These are phyloP conservation scores for Pseudocercospora musae DNA, from an alignment of 2,329 filamentous ascomycete species.

Conservation along the genomic window DNA sequence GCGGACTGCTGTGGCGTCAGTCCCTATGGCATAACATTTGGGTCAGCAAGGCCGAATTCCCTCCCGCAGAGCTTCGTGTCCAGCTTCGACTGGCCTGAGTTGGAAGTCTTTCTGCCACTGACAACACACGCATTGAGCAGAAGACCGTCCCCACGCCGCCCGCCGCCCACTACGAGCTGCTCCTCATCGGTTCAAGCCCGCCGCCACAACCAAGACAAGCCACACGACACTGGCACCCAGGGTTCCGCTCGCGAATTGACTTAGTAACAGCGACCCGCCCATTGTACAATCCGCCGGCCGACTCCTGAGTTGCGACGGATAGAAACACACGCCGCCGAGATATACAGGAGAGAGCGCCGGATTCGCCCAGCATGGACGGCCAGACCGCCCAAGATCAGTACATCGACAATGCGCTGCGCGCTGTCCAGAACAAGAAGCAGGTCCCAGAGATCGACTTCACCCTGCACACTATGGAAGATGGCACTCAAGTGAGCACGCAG, in stretches of 20 bases:
- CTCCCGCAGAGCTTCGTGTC: neutral
- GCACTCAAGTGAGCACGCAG: slow-evolving; percentile 86
- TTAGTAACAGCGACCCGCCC: slow-evolving; percentile 3
- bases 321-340: neutral
- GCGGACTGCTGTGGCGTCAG: neutral
- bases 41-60: neutral
- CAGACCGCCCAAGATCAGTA: slow-evolving; percentile 40
- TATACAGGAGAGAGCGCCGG: neutral
- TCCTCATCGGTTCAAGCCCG: neutral
- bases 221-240: neutral
- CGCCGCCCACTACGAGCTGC: neutral
- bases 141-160: neutral
- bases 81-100: neutral
- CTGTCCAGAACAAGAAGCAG: slow-evolving; percentile 91
- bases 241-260: neutral
- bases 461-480: slow-evolving; percentile 97
- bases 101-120: neutral
- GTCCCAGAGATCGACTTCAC: slow-evolving; percentile 98
- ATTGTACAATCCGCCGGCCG: slow-evolving; percentile 6
- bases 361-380: slow-evolving; percentile 32
- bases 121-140: neutral
- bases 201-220: neutral
- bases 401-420: slow-evolving; percentile 85
- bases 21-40: neutral
- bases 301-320: neutral